Conservation (phyloP, 108 stramenopile species). For the Ochromonas danica region DNA sequence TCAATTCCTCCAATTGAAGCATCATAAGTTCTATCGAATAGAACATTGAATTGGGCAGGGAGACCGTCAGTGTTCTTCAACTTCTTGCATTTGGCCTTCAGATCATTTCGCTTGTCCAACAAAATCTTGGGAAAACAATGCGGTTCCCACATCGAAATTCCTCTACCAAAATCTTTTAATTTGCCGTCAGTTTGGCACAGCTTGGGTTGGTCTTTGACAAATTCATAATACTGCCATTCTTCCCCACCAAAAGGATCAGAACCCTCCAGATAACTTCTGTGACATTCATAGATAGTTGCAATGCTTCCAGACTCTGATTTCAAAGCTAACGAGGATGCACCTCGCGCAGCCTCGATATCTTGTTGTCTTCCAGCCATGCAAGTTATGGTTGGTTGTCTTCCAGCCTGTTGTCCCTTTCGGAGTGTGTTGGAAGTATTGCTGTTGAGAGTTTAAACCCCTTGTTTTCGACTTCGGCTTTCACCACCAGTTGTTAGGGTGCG, state of each 20-base stretch:
- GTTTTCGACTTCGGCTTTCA: too few relatives aligned
- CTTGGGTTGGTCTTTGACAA: neutral
- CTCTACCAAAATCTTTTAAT: neutral
- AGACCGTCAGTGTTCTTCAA: neutral
- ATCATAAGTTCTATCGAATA: neutral
- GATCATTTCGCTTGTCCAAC: neutral
- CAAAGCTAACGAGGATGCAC: neutral
- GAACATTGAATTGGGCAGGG: neutral
- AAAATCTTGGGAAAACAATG: neutral
- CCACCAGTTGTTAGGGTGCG: too few relatives aligned
- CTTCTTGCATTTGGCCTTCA: neutral
- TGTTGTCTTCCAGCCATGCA: neutral
- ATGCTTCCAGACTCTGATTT: neutral
- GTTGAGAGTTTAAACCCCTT: too few relatives aligned
- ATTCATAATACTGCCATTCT: neutral
- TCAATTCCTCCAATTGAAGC: neutral
- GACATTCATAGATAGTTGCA: neutral
- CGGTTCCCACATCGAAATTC: neutral
- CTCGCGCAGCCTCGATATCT: neutral
- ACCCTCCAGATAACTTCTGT: neutral
- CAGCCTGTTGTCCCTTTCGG: too few relatives aligned
- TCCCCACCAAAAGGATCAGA: neutral
- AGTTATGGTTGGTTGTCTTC: too few relatives aligned
- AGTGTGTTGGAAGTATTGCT: too few relatives aligned
- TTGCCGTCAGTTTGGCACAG: slow-evolving; percentile 1